phyloP scores from a whole-genome alignment of 2,329 filamentous ascomycete genomes.

The Ramichloridium luteum region DNA sequence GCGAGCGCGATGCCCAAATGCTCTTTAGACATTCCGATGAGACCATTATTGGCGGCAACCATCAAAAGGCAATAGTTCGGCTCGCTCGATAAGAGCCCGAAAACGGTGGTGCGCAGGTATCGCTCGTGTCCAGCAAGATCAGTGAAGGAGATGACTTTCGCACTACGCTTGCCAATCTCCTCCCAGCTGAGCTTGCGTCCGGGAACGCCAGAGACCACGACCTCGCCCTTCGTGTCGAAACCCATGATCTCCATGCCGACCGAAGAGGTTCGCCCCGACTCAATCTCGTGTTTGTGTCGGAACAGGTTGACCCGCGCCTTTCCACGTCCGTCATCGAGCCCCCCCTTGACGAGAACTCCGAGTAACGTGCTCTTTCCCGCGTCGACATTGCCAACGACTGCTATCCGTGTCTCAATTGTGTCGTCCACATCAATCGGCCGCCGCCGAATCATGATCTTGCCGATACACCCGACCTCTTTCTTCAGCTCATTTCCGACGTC shows the following conservation, averaged over 20 bases:
- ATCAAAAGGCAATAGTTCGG: slow-evolving; percentile 96
- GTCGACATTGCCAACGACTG: slow-evolving; percentile 94
- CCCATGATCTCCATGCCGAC: slow-evolving; percentile 99
- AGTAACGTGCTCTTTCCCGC: slow-evolving; percentile 95
- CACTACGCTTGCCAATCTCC: slow-evolving; percentile 85
- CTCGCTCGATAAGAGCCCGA: slow-evolving; percentile 84
- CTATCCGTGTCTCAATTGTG: slow-evolving; percentile 90
- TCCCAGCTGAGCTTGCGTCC: slow-evolving; percentile 90
- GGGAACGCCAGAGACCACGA: slow-evolving; percentile 68
- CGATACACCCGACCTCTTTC: slow-evolving; percentile 63
- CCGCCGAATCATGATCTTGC: slow-evolving; percentile 77
- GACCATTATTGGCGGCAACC: slow-evolving; percentile 90
- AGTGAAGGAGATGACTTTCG: slow-evolving; percentile 94
- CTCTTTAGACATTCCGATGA: slow-evolving; percentile 92
- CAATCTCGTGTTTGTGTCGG: slow-evolving; percentile 94
- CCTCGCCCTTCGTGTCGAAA: slow-evolving; percentile 75
- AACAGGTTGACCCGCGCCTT: slow-evolving; percentile 93
- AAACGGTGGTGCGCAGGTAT: slow-evolving; percentile 91
- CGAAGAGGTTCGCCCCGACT: slow-evolving; percentile 87
- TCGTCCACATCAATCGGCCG: slow-evolving; percentile 64
- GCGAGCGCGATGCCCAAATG: slow-evolving; percentile 90
- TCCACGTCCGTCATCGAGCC: slow-evolving; percentile 85
- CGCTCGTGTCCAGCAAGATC: slow-evolving; percentile 92
- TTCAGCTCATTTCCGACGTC: slow-evolving; percentile 53
- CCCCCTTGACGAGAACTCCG: slow-evolving; percentile 88